phyloP scores from a whole-genome alignment of 371 early-diverging fungal genomes.

The Mortierella sp. region DNA sequence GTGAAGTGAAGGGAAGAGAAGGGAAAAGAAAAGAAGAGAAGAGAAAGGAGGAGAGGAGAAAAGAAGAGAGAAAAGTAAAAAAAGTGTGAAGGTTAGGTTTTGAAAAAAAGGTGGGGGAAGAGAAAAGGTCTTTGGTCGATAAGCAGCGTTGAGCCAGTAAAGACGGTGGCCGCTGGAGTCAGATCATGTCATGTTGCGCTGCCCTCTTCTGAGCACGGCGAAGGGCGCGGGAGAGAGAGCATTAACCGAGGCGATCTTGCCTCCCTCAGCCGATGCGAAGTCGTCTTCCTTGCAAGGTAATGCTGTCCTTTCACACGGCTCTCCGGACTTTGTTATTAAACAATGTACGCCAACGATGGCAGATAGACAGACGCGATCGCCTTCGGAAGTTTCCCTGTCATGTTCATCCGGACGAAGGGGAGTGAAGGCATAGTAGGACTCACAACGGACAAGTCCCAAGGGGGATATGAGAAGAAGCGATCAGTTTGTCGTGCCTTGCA shows the following conservation, averaged over 20 bases:
- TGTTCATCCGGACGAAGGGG: background rate
- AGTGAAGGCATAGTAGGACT: background rate
- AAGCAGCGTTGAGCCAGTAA: background rate
- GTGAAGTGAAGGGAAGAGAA: conserved; percentile 7
- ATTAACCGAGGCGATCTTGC: background rate
- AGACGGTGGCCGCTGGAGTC: background rate
- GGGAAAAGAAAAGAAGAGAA: conserved; percentile 2
- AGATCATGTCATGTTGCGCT: conserved; percentile 1
- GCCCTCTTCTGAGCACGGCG: background rate
- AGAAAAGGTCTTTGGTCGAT: background rate
- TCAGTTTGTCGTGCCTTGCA: too few relatives aligned
- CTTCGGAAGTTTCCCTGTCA: background rate
- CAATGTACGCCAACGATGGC: background rate
- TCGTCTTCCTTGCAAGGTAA: background rate
- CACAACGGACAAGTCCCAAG: too few relatives aligned
- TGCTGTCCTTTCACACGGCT: conserved; percentile 7
- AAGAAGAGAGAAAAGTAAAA: conserved; percentile 9
- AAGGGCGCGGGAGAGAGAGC: too few relatives aligned
- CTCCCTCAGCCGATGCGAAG: conserved; percentile 8
- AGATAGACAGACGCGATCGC: background rate
- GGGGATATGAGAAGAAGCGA: too few relatives aligned
- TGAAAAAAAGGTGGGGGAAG: background rate
- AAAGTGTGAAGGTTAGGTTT: background rate
- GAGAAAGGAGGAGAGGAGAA: background rate
- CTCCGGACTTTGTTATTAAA: background rate